Percentiles rank a stretch among this genome's conserved stretches.
Conservation (phyloP, 2,329 filamentous ascomycete genomes). For the Colletotrichum liaoningense region DNA sequence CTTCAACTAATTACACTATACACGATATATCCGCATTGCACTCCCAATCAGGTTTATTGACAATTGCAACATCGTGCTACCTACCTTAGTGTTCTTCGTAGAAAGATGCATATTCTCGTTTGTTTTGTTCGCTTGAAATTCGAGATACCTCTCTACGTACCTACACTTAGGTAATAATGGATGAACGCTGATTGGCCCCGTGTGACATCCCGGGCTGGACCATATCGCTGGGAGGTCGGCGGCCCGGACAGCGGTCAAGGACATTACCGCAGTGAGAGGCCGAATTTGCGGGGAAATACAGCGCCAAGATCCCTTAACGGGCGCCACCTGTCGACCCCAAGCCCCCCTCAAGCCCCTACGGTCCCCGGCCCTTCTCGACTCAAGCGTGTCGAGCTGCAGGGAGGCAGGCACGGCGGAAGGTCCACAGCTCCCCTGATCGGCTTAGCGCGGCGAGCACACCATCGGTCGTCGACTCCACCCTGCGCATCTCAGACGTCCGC, state of each 20-base stretch:
- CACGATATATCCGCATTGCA: neutral
- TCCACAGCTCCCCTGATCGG: slow-evolving; percentile 9
- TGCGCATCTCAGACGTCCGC: slow-evolving; percentile 12
- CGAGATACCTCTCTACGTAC: neutral
- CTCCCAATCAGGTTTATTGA: neutral
- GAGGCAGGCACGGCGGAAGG: neutral
- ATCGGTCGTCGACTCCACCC: slow-evolving; percentile 24
- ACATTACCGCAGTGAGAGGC: neutral
- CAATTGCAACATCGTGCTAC: no score
- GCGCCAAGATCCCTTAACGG: slow-evolving; percentile 21
- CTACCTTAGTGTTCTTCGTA: neutral
- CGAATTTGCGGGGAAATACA: slow-evolving; percentile 31
- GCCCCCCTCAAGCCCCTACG: neutral
- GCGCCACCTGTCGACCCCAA: neutral
- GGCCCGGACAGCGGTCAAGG: slow-evolving; percentile 23
- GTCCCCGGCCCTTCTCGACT: neutral
- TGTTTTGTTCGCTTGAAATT: neutral
- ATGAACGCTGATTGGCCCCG: neutral
- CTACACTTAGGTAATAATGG: neutral
- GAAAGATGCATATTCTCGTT: neutral
- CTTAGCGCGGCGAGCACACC: slow-evolving; percentile 30
- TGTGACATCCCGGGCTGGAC: slow-evolving; percentile 2
- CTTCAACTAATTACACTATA: neutral
- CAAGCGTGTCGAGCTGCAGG: slow-evolving; percentile 8
- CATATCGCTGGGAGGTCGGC: slow-evolving; percentile 16